Conservation (phyloP, 2,329 filamentous ascomycete genomes). For the Penicillium oxalicum region DNA sequence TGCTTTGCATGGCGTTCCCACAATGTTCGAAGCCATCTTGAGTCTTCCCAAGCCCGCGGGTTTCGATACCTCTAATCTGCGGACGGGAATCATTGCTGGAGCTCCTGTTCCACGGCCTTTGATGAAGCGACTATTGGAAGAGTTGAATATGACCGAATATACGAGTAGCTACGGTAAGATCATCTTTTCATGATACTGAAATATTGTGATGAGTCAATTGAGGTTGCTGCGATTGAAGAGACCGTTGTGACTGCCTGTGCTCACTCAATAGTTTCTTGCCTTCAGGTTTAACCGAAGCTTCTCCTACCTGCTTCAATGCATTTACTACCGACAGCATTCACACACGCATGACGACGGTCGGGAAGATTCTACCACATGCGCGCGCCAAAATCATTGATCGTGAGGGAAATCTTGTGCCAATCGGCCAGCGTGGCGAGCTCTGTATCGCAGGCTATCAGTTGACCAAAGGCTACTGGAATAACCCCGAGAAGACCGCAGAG, state of each 20-base stretch:
- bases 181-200: neutral
- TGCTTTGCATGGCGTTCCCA: slow-evolving; percentile 72
- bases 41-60: slow-evolving; percentile 42
- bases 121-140: slow-evolving; percentile 65
- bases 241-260: neutral
- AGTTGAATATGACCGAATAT: slow-evolving; percentile 70
- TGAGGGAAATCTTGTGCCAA: slow-evolving; percentile 57
- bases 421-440: slow-evolving; percentile 65
- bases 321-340: slow-evolving; percentile 66
- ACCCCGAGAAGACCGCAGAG: slow-evolving; percentile 68
- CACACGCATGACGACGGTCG: slow-evolving; percentile 64
- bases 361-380: slow-evolving; percentile 68
- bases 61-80: slow-evolving; percentile 50
- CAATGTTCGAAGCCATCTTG: slow-evolving; percentile 70
- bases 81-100: slow-evolving; percentile 74
- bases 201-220: too few species aligned
- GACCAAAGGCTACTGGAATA: slow-evolving; percentile 56
- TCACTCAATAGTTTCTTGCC: neutral
- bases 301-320: slow-evolving; percentile 74
- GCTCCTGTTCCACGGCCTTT: slow-evolving; percentile 68
- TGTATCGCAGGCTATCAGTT: slow-evolving; percentile 74
- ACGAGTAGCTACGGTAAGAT: slow-evolving; percentile 54
- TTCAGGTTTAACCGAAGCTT: slow-evolving; percentile 64
- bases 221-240: too few species aligned
- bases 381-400: slow-evolving; percentile 69